Base-by-base conservation (phyloP, 352 stramenopile species). In the Phytophthora sp. region DNA sequence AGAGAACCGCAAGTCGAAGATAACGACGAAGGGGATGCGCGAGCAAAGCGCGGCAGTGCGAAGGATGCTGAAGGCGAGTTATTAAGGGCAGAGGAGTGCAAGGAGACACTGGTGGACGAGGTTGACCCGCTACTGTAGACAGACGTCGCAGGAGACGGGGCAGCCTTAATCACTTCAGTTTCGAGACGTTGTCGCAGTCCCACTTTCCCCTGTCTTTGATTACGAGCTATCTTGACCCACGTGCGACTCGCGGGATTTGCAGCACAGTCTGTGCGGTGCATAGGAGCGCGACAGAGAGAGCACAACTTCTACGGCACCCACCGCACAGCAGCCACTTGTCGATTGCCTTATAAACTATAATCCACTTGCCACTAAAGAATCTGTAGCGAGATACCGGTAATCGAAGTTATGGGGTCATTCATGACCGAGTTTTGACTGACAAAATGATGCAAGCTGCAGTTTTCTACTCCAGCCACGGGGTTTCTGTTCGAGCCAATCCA, bases 111-210 rank as follows among this genome's bases (percentile, higher is more conserved):
- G 35, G 46, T 47, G 27, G 60, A 62, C 45, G 16, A 50, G n/a
- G 57, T 65, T 59, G 54, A 56, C 46, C 60, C 51, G 9, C 30
- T 67, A 38, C 29, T 58, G 62, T 53, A 46, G 38, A 38, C 23
- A 56, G 16, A 53, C 58, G 23, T 33, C 24, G 47, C 23, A 6
- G 20, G 29, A 64, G 62, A 64, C 54, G 53, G 54, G 53, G 27
- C 35, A n/a, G 1, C 15, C 63, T 69, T 66, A 69, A 64, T 69
- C 62, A 31, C 18, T 66, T 66, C 47, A 54, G 31, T 55, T 29
- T 57, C 56, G 45, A 29, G 27, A 36, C 52, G 33, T 69, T 21
- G 61, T 69, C 18, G 15, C 23, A 18, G 9, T 11, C 12, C n/a
- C 18, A 30, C 49, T 31, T 31, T 49, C 23, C 39, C 27, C 38